Conservation (phyloP, 192 early-diverging fungal species). For the Spizellomyces punctatus region DNA sequence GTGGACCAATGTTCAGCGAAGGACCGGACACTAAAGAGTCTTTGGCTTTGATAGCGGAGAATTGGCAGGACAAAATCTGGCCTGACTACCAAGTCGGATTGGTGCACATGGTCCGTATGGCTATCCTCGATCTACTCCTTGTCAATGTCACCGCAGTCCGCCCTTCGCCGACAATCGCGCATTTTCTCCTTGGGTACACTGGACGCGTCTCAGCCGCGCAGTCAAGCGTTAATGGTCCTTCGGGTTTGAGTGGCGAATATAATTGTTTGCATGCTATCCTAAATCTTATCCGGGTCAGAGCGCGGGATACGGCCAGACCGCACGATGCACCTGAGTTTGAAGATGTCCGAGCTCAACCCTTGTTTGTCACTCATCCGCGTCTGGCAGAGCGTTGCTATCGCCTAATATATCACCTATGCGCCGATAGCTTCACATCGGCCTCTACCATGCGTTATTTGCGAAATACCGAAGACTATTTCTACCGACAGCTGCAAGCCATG, state of each 20-base stretch:
- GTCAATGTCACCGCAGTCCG: slow-evolving; percentile 63
- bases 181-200: slow-evolving; percentile 87
- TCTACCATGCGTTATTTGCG: slow-evolving; percentile 81
- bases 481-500: slow-evolving; percentile 60
- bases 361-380: slow-evolving; percentile 71
- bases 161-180: slow-evolving; percentile 75
- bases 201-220: slow-evolving; percentile 2
- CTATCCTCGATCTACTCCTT: slow-evolving; percentile 84
- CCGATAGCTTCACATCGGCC: slow-evolving; percentile 65
- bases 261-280: slow-evolving; percentile 41
- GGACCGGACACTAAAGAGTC: too few relatives aligned
- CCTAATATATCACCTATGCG: slow-evolving; percentile 81
- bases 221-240: not conserved
- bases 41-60: not conserved
- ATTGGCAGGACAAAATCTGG: slow-evolving; percentile 12
- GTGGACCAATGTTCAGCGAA: too few relatives aligned
- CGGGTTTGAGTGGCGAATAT: not conserved
- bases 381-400: slow-evolving; percentile 88
- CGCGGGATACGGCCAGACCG: not conserved
- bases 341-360: slow-evolving; percentile 33
- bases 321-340: not conserved
- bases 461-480: slow-evolving; percentile 76
- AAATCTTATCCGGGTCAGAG: slow-evolving; percentile 36
- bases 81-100: slow-evolving; percentile 30
- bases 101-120: slow-evolving; percentile 69